These are phyloP conservation scores for Dactylellina parvicollis DNA, from an alignment of 2,329 filamentous ascomycete species.

Conservation along the genomic window DNA sequence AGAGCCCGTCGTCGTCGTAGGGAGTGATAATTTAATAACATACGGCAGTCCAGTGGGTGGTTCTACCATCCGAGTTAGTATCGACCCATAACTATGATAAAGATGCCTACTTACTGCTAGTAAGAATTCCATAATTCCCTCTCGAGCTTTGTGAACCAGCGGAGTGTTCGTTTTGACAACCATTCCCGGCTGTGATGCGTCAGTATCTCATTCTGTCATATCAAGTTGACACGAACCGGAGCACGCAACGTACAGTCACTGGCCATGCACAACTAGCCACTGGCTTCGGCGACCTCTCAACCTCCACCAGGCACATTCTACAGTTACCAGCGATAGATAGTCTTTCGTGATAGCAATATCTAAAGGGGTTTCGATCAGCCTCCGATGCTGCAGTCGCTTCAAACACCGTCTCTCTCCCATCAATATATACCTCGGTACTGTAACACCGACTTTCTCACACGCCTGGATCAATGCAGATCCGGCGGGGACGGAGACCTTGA, in stretches of 20 bases:
- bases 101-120: conserved; percentile 94
- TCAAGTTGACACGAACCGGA: neutral
- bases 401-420: neutral
- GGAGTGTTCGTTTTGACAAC: conserved; percentile 98
- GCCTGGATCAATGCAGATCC: conserved; percentile 97
- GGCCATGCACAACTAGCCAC: conserved; percentile 96
- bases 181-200: conserved; percentile 75
- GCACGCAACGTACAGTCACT: conserved; percentile 37
- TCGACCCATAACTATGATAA: neutral
- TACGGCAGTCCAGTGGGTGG: conserved; percentile 57
- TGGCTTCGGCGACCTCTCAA: conserved; percentile 94
- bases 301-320: conserved; percentile 99
- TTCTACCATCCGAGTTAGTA: conserved; percentile 41
- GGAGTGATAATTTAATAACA: conserved; percentile 26
- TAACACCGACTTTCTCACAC: conserved; percentile 95
- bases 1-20: neutral
- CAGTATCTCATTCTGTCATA: neutral
- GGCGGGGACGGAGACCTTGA: conserved; percentile 64
- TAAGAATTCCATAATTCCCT: conserved; percentile 99
- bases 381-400: neutral
- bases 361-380: conserved; percentile 56
- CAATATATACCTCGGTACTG: conserved; percentile 77
- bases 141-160: conserved; percentile 93
- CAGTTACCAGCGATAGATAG: conserved; percentile 99
- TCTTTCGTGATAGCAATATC: conserved; percentile 70